Conservation (phyloP, 306 rosid species). For the Sindora glabra region DNA sequence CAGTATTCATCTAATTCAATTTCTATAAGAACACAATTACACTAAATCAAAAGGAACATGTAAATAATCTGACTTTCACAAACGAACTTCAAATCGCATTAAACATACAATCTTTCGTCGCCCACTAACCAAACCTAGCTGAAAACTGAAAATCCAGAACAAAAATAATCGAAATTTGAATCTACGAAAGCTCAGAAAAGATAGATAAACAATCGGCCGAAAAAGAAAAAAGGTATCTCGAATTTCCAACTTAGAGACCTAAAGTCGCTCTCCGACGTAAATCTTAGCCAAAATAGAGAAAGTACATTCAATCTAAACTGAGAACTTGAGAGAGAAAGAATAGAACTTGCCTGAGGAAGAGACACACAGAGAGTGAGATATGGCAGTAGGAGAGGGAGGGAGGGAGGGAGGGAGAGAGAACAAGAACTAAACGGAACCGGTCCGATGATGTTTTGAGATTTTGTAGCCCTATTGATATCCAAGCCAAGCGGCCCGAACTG, state of each 20-base stretch:
- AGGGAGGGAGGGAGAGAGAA: neutral
- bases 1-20: neutral
- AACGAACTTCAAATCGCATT: neutral
- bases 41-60: neutral
- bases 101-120: neutral
- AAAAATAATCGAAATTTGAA: conserved; percentile 9
- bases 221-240: conserved; percentile 10
- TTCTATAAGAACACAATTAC: conserved; percentile 1
- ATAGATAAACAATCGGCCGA: conserved; percentile 1
- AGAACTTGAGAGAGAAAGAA: neutral
- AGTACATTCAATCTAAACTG: conserved; percentile 7
- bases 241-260: conserved; percentile 7
- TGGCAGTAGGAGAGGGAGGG: neutral
- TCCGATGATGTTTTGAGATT: neutral
- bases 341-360: conserved; percentile 26
- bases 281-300: neutral
- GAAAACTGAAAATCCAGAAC: neutral
- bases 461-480: neutral
- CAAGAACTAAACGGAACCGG: neutral
- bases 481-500: neutral
- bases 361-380: conserved; percentile 5
- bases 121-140: neutral
- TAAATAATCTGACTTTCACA: neutral
- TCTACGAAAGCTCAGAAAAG: neutral
- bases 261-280: conserved; percentile 1